These are phyloP conservation scores for Incumbomyces lentus DNA, from an alignment of 2,329 filamentous ascomycete species.

Conservation along the genomic window DNA sequence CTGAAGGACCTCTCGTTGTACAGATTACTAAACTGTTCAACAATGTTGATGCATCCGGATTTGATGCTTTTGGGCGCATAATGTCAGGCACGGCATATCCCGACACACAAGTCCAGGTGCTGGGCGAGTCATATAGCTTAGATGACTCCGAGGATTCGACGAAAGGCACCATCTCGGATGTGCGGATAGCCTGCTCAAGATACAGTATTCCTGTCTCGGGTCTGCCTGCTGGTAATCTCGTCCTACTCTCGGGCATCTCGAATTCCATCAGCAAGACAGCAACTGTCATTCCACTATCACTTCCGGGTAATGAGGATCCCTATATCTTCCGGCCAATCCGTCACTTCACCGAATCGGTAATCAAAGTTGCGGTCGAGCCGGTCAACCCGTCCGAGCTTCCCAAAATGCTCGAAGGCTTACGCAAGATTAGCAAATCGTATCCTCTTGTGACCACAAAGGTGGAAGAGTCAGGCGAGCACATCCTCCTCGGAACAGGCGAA, in stretches of 20 bases:
- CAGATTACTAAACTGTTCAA: conserved; percentile 92
- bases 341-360: conserved; percentile 93
- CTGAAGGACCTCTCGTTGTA: conserved; percentile 83
- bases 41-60: conserved; percentile 77
- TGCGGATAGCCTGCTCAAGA: conserved; percentile 82
- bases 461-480: conserved; percentile 93
- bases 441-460: conserved; percentile 93
- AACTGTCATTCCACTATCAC: conserved; percentile 68
- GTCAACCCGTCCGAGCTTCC: conserved; percentile 96
- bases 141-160: conserved; percentile 99
- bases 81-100: conserved; percentile 83
- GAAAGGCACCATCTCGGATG: conserved; percentile 68
- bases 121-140: conserved; percentile 89
- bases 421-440: conserved; percentile 97
- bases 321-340: conserved; percentile 90
- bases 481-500: conserved; percentile 89
- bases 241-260: conserved; percentile 83
- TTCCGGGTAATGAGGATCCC: conserved; percentile 80
- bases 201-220: conserved; percentile 90
- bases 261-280: conserved; percentile 98
- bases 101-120: conserved; percentile 72
- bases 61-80: conserved; percentile 81
- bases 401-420: conserved; percentile 94
- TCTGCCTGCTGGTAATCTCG: conserved; percentile 86
- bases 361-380: conserved; percentile 95